Evolutionary conservation across 2,329 filamentous ascomycete genomes (phyloP).

Genomic region (Phaeosphaeriaceae sp.): DNA sequence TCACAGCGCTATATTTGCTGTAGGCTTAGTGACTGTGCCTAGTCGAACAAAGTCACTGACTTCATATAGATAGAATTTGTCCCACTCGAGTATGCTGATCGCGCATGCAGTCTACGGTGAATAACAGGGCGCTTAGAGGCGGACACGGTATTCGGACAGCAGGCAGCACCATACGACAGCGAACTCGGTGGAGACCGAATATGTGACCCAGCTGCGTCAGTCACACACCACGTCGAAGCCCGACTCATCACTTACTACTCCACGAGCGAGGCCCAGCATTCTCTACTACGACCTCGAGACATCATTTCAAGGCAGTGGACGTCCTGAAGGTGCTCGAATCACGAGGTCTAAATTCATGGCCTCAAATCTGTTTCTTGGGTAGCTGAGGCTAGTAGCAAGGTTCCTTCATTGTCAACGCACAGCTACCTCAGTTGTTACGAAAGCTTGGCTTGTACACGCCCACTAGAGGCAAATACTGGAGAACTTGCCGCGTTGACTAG

Average conservation of each 20-base stretch:
- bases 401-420: neutral
- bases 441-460: neutral
- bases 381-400: neutral
- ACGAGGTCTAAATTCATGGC: neutral
- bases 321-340: neutral
- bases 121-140: neutral
- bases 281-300: neutral
- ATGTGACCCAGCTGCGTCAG: slow-evolving; percentile 1
- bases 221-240: neutral
- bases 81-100: neutral
- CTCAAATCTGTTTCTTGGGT: neutral
- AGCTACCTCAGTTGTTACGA: neutral
- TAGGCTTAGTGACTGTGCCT: slow-evolving; percentile 9
- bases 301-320: neutral
- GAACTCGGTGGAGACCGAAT: slow-evolving; percentile 5
- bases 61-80: slow-evolving; percentile 7
- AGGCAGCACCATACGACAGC: slow-evolving; percentile 1
- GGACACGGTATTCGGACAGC: neutral
- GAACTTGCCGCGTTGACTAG: neutral
- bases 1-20: slow-evolving; percentile 8
- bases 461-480: neutral
- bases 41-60: slow-evolving; percentile 4
- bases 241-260: neutral
- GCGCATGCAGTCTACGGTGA: neutral
- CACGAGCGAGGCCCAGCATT: neutral